Conservation (phyloP, 805 yeast genomes). For the Yamadazyma sp. region DNA sequence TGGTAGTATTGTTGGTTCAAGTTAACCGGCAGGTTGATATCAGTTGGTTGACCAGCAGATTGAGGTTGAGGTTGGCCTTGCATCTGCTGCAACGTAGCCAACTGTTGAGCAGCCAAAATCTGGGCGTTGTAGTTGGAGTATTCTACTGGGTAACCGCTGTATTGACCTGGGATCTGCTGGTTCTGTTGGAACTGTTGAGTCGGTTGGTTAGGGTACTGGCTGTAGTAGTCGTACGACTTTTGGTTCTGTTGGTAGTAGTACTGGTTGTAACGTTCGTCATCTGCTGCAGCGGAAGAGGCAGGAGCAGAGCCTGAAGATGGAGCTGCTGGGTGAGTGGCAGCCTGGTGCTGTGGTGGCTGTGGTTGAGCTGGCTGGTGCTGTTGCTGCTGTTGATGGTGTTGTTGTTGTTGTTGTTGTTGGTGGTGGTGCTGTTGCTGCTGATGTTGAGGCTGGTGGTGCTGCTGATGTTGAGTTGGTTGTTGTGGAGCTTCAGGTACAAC, state of each 20-base stretch:
- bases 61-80: slow-evolving; percentile 15
- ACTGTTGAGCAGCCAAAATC: slow-evolving; percentile 25
- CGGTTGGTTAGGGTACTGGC: slow-evolving; percentile 34
- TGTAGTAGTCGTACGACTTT: slow-evolving; percentile 30
- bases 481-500: slow-evolving; percentile 17
- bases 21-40: slow-evolving; percentile 29
- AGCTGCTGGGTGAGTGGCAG: slow-evolving; percentile 23
- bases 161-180: slow-evolving; percentile 42
- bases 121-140: slow-evolving; percentile 41
- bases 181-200: slow-evolving; percentile 43
- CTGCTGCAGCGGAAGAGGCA: no score
- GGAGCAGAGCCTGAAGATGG: no score
- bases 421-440: slow-evolving; percentile 14
- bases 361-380: slow-evolving; percentile 18
- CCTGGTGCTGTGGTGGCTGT: slow-evolving; percentile 26
- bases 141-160: slow-evolving; percentile 46
- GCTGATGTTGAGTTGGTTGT: slow-evolving; percentile 12
- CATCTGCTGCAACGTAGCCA: slow-evolving; percentile 17
- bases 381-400: neutral
- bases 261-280: slow-evolving; percentile 21
- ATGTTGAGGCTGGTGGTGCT: slow-evolving; percentile 15
- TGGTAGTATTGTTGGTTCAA: slow-evolving; percentile 26
- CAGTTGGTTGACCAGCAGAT: slow-evolving; percentile 16
- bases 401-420: slow-evolving; percentile 17
- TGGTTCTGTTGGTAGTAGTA: slow-evolving; percentile 22